phyloP scores from a whole-genome alignment of 148 eudicot species.

The Drosera capensis region DNA sequence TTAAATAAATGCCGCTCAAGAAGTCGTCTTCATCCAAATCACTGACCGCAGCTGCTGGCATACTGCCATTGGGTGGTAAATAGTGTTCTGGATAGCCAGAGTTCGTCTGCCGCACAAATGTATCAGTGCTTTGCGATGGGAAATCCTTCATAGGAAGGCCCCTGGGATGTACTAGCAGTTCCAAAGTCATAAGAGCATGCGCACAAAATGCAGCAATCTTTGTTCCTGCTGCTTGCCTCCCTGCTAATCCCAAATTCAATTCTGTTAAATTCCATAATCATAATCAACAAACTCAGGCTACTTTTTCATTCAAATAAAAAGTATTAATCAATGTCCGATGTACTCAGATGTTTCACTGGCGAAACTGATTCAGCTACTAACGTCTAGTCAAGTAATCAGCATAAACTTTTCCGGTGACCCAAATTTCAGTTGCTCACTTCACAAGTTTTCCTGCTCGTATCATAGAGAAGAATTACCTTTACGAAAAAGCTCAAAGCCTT shows the following conservation, averaged over 20 bases:
- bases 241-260: conserved; percentile 24
- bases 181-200: conserved; percentile 58
- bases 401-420: too few species aligned
- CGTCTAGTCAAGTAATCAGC: background rate
- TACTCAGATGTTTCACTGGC: background rate
- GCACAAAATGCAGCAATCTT: conserved; percentile 58
- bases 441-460: background rate
- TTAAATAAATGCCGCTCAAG: conserved; percentile 30
- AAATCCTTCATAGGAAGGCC: conserved; percentile 46
- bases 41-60: conserved; percentile 7
- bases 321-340: background rate
- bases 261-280: background rate
- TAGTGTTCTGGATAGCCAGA: conserved; percentile 13
- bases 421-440: background rate
- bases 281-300: background rate
- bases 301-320: conserved; percentile 1
- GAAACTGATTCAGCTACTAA: background rate
- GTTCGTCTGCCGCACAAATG: conserved; percentile 10
- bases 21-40: conserved; percentile 37
- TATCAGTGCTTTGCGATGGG: conserved; percentile 9
- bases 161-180: conserved; percentile 77
- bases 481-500: conserved; percentile 61
- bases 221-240: conserved; percentile 49
- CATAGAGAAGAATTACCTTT: conserved; percentile 37
- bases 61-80: conserved; percentile 9